These are phyloP conservation scores for Capniomyces stellatus DNA, from an alignment of 371 early-diverging fungal genomes.

Conservation along the genomic window DNA sequence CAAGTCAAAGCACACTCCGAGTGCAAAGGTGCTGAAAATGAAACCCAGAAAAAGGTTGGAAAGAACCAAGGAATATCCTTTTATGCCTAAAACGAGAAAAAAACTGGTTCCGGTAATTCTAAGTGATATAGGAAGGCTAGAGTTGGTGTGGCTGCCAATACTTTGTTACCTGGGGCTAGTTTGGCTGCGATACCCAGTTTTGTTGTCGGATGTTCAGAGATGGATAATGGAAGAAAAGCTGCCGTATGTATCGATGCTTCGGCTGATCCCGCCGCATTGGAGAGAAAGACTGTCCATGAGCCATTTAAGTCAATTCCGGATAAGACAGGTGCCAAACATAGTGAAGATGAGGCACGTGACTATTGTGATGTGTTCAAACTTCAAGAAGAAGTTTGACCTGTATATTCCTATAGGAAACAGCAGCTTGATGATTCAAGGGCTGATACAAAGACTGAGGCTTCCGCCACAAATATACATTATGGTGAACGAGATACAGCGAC, in stretches of 20 bases:
- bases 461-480: neutral
- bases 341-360: neutral
- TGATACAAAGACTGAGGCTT: neutral
- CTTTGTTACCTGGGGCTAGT: neutral
- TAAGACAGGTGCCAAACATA: neutral
- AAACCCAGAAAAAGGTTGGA: neutral
- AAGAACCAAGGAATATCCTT: neutral
- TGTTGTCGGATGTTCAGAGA: conserved; percentile 1
- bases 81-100: neutral
- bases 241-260: neutral
- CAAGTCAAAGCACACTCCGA: no score
- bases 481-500: neutral
- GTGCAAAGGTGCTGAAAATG: neutral
- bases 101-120: neutral
- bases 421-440: neutral
- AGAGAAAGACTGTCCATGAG: neutral
- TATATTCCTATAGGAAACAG: neutral
- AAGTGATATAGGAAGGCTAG: neutral
- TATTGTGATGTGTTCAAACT: neutral
- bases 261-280: neutral
- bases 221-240: neutral
- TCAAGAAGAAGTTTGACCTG: neutral
- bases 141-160: neutral
- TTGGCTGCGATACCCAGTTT: neutral
- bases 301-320: neutral